A percentile compares a stretch with the other conserved stretches of the same genome.
Evolutionary conservation across 73 alveolate species (phyloP).

Genomic region (Effrenium voratum): DNA sequence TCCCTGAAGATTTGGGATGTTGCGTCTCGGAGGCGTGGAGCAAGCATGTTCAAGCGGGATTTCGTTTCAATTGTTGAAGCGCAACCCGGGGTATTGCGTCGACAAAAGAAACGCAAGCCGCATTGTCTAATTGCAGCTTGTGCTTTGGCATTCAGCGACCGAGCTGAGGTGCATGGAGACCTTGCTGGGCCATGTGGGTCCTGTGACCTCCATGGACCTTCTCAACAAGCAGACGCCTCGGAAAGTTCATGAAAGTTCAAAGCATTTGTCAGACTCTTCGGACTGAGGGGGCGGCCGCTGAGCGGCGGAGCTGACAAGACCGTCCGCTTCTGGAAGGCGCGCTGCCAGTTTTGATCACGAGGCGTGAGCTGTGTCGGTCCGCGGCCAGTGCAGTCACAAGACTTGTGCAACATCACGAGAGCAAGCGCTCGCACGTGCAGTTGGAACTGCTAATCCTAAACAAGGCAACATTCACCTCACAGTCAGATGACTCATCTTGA

Average conservation of each 20-base stretch:
- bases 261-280: not conserved
- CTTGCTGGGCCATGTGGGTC: constrained; percentile 84
- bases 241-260: not conserved
- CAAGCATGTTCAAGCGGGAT: not conserved
- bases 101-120: too few species aligned
- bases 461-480: too few species aligned
- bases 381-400: too few species aligned
- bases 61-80: not conserved
- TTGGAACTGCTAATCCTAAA: too few species aligned
- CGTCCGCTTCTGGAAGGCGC: constrained; percentile 87
- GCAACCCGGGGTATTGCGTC: too few species aligned
- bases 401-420: too few species aligned
- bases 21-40: constrained; percentile 46
- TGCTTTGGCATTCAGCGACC: not conserved
- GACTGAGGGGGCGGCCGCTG: constrained; percentile 82
- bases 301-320: constrained; percentile 83
- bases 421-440: too few species aligned
- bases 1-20: constrained; percentile 90
- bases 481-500: too few species aligned
- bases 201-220: constrained; percentile 77
- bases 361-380: too few species aligned
- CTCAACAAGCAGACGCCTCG: constrained; percentile 24
- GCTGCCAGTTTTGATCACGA: too few species aligned
- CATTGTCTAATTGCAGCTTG: too few species aligned
- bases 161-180: constrained; percentile 74